A percentile compares a stretch with the other conserved stretches of the same genome.
phyloP scores from a whole-genome alignment of 1,284 basidiomycete species.

The Leccinum subfulvum region DNA sequence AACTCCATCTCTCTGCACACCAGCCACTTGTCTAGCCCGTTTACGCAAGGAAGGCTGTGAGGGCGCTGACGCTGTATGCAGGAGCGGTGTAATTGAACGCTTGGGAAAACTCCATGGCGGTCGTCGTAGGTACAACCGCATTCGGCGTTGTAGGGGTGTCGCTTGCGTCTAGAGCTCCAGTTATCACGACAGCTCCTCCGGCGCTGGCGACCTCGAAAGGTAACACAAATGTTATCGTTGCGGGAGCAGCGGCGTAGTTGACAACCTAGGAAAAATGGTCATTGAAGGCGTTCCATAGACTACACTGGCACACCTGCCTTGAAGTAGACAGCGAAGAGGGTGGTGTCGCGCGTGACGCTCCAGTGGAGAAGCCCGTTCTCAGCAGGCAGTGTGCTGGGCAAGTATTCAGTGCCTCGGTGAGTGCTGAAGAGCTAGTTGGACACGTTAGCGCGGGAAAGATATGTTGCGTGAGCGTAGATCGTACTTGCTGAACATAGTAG shows the following conservation, averaged over 20 bases:
- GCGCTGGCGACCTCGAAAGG: constrained; percentile 49
- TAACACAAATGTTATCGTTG: constrained; percentile 49
- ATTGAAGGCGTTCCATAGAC: not conserved
- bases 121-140: constrained; percentile 45
- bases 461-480: not conserved
- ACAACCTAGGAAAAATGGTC: constrained; percentile 41
- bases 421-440: constrained; percentile 54
- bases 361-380: constrained; percentile 52
- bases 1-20: not conserved
- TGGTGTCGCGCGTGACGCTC: constrained; percentile 51
- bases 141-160: constrained; percentile 55
- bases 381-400: constrained; percentile 60
- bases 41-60: constrained; percentile 25
- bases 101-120: constrained; percentile 45
- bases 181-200: constrained; percentile 48
- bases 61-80: constrained; percentile 56
- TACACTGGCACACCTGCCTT: constrained; percentile 42
- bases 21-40: not conserved
- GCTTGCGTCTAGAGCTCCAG: constrained; percentile 46
- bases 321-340: constrained; percentile 47
- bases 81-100: constrained; percentile 57
- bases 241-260: constrained; percentile 45
- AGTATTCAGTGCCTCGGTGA: constrained; percentile 59
- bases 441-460: constrained; percentile 6
- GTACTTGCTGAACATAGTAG: constrained; percentile 65